phyloP scores from a whole-genome alignment of 176 grass and related monocot genomes.

The bread wheat (Triticum aestivum) region IWGSC_CS_RefSeq_v2.1 NC_057795.1:502606161-502606660 shows the following conservation, averaged over 20 bases:
- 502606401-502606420: conserved; percentile 36
- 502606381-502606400: conserved; percentile 65
- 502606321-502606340: conserved; percentile 54
- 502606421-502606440: conserved; percentile 82
- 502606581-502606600: conserved; percentile 55
- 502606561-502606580: conserved; percentile 59
- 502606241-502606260: conserved; percentile 47
- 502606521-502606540: conserved; percentile 48
- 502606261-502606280: conserved; percentile 61
- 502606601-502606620: conserved; percentile 77
- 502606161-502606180: conserved; percentile 82
- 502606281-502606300: conserved; percentile 70
- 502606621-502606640: conserved; percentile 57
- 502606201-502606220: conserved; percentile 48
- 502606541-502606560: conserved; percentile 74
- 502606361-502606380: conserved; percentile 66
- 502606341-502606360: conserved; percentile 49
- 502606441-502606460: conserved; percentile 57
- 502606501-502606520: conserved; percentile 32
- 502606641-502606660: conserved; percentile 57
- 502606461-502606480: conserved; percentile 71
- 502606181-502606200: conserved; percentile 84
- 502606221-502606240: conserved; percentile 63
- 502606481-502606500: conserved; percentile 60
- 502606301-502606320: conserved; percentile 60